A percentile compares a stretch with the other conserved stretches of the same genome.
These are phyloP conservation scores for Alternaria solani DNA, from an alignment of 2,329 filamentous ascomycete genomes.

Conservation along the genomic window DNA sequence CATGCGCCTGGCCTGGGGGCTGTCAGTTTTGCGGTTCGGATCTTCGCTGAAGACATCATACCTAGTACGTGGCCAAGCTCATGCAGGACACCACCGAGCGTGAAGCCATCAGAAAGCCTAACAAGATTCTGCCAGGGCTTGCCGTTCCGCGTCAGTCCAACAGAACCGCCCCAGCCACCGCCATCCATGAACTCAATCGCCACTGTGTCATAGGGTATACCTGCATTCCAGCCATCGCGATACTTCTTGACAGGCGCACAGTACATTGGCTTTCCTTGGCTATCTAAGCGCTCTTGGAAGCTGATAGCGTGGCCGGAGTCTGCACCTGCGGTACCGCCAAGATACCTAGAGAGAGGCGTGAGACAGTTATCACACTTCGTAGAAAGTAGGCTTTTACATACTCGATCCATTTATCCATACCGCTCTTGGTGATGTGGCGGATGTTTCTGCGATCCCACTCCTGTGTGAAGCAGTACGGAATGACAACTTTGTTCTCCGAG, in stretches of 20 bases:
- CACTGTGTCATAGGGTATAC: conserved; percentile 1
- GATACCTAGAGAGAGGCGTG: neutral
- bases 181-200: conserved; percentile 3
- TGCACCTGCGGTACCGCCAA: neutral
- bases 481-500: neutral
- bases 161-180: conserved; percentile 4
- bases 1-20: conserved; percentile 3
- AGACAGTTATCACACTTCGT: neutral
- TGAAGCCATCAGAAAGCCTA: neutral
- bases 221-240: conserved; percentile 9
- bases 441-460: neutral
- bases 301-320: neutral
- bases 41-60: neutral
- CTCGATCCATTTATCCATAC: conserved; percentile 2
- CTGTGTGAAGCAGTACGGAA: conserved; percentile 10
- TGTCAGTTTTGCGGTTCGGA: neutral
- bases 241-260: neutral
- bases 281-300: neutral
- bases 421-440: neutral
- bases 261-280: neutral
- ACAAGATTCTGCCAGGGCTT: conserved; percentile 6
- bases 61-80: conserved; percentile 2
- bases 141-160: conserved; percentile 3
- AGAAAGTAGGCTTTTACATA: neutral
- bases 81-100: neutral